phyloP scores from a whole-genome alignment of 208 protist species.

The Leishmania arabica region DNA sequence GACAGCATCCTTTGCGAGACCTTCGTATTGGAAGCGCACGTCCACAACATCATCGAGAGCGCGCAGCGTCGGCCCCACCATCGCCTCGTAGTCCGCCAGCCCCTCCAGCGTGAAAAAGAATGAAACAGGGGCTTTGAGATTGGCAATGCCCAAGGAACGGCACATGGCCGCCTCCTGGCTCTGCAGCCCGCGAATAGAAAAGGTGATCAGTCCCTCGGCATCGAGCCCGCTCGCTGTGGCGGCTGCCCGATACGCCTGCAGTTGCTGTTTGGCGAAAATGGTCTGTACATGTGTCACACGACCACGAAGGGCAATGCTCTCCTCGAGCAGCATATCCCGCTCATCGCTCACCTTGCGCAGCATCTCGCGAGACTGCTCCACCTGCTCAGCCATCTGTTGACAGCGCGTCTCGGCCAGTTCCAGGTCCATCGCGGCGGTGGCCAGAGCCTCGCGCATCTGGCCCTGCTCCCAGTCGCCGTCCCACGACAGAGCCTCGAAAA shows the following conservation, averaged over 20 bases:
- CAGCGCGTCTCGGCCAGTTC: conserved; percentile 81
- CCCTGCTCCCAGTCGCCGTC: conserved; percentile 77
- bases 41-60: conserved; percentile 59
- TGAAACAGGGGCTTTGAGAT: conserved; percentile 36
- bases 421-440: conserved; percentile 78
- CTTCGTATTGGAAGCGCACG: conserved; percentile 73
- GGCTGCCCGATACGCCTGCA: conserved; percentile 66
- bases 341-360: conserved; percentile 54
- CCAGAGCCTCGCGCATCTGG: conserved; percentile 80
- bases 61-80: conserved; percentile 74
- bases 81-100: conserved; percentile 72
- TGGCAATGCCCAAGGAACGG: conserved; percentile 38
- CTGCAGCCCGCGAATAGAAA: conserved; percentile 59
- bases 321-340: conserved; percentile 77
- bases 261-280: conserved; percentile 85
- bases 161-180: conserved; percentile 36
- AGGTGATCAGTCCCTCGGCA: conserved; percentile 46
- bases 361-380: conserved; percentile 46
- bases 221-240: conserved; percentile 13
- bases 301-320: conserved; percentile 79
- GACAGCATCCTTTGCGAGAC: conserved; percentile 54
- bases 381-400: conserved; percentile 60
- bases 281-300: conserved; percentile 83
- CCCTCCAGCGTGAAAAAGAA: conserved; percentile 82
- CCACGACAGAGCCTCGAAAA: conserved; percentile 77